A percentile compares a stretch with the other conserved stretches of the same genome.
Evolutionary conservation across 1,284 basidiomycete genomes (phyloP).

Genomic region (Ganoderma sinense): DNA sequence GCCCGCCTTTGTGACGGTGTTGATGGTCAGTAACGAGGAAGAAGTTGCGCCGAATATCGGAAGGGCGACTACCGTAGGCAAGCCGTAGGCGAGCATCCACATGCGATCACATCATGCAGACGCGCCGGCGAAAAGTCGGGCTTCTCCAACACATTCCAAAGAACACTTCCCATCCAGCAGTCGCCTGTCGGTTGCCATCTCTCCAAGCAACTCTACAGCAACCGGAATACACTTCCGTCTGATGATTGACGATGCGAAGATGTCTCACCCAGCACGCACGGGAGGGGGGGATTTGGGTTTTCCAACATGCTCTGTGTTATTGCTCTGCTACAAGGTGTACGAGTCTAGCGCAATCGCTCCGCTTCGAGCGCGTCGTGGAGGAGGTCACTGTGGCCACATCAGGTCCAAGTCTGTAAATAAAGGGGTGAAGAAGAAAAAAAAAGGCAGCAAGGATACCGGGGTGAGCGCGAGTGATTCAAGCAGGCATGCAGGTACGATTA

Average conservation of each 20-base stretch:
- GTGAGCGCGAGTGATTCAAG: background rate
- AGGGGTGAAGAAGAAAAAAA: background rate
- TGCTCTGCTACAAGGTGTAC: slow-evolving; percentile 23
- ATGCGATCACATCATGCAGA: background rate
- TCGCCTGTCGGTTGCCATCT: background rate
- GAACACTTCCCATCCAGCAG: background rate
- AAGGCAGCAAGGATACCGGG: background rate
- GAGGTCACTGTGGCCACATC: background rate
- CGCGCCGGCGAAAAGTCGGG: background rate
- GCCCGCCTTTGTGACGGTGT: background rate
- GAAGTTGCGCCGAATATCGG: background rate
- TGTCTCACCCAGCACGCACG: background rate
- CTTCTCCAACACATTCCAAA: background rate
- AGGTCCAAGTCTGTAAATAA: slow-evolving; percentile 12
- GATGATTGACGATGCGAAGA: background rate
- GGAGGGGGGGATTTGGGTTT: background rate
- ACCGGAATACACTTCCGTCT: background rate
- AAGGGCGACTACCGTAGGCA: background rate
- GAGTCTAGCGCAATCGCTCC: slow-evolving; percentile 20
- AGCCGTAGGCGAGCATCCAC: background rate
- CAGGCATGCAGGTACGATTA: background rate
- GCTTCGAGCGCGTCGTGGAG: slow-evolving; percentile 22
- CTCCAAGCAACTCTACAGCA: background rate
- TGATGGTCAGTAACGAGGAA: background rate
- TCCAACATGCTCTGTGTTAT: slow-evolving; percentile 26